Base-by-base conservation (phyloP, 495 filamentous ascomycete species). In the Neurospora sp. region DNA sequence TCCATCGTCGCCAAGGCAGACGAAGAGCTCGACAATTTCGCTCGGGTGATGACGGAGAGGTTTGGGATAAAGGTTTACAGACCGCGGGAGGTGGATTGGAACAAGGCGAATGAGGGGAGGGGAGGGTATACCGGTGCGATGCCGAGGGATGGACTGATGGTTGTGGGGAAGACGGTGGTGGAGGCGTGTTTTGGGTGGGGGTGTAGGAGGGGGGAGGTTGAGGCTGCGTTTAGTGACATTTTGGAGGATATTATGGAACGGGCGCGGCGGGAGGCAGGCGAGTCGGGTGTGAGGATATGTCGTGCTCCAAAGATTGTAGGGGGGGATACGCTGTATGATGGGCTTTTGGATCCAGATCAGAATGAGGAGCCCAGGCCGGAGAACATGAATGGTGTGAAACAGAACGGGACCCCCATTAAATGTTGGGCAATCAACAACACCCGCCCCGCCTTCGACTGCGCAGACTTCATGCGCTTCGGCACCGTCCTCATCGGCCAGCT, bases 71-170 rank as follows among this genome's bases (percentile, higher is more conserved):
- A 46, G 12, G 42, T 71, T 8, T 71, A 71, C 41, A 27, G 70
- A 37, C 42, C 70, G 18, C 0, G 4, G 0, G 10, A 38, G 16
- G 70, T 71, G 1, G 18, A 65, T 22, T 71, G 70, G 70, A 1
- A 0, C 7, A 12, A 59, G 31, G 41, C 27, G 2, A 65, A 65
- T 65, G 27, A 2, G 4, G 53, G 53, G 0, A 61, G 10, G 14
- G 42, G 70, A 0, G 70, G 70, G 18, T 71, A 71, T 16, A 71
- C 70, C 1, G 70, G 70, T 4, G 70, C 70, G 1, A 71, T 71
- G 70, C 70, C 70, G 42, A 27, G 70, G n/a, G 70, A 71, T 46
- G 39, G 70, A 5, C 31, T 71, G 39, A 71, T 71, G 70, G 42
- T 61, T 14, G 42, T 71, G 42, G 70, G 70, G 38, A 71, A 16